These are phyloP conservation scores for Reticulascus tulasneorum DNA, from an alignment of 2,329 filamentous ascomycete species.

Conservation along the genomic window DNA sequence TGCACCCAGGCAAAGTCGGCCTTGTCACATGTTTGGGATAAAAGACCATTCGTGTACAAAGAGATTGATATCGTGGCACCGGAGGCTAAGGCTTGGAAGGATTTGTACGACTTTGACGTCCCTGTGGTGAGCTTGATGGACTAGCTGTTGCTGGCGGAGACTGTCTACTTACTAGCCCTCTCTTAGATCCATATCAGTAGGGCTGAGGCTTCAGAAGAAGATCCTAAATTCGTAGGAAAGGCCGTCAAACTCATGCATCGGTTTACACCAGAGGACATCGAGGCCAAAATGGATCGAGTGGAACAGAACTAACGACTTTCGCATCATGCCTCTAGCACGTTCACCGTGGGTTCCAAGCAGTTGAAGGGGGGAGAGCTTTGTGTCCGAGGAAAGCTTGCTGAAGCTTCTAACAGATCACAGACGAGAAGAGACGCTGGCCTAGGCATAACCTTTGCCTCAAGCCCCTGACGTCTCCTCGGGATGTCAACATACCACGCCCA, in stretches of 20 bases:
- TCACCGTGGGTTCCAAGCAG: no score
- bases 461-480: no score
- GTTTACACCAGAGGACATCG: constrained; percentile 64
- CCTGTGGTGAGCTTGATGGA: constrained; percentile 59
- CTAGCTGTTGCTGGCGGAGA: no score
- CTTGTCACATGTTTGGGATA: constrained; percentile 64
- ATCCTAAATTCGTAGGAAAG: constrained; percentile 50
- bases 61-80: constrained; percentile 67
- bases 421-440: no score
- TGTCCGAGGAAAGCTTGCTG: no score
- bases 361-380: no score
- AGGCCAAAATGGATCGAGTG: constrained; percentile 63
- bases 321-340: no score
- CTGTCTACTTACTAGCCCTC: not conserved
- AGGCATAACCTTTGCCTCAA: no score
- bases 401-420: no score
- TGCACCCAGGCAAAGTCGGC: constrained; percentile 66
- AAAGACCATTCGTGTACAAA: constrained; percentile 61
- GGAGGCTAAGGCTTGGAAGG: constrained; percentile 61
- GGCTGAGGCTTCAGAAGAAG: constrained; percentile 43
- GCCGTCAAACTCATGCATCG: constrained; percentile 75
- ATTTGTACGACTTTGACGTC: constrained; percentile 76
- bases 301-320: constrained; percentile 30
- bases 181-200: constrained; percentile 61
- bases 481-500: no score